phyloP scores from a whole-genome alignment of 805 yeast species.

The Candida insectalens region DNA sequence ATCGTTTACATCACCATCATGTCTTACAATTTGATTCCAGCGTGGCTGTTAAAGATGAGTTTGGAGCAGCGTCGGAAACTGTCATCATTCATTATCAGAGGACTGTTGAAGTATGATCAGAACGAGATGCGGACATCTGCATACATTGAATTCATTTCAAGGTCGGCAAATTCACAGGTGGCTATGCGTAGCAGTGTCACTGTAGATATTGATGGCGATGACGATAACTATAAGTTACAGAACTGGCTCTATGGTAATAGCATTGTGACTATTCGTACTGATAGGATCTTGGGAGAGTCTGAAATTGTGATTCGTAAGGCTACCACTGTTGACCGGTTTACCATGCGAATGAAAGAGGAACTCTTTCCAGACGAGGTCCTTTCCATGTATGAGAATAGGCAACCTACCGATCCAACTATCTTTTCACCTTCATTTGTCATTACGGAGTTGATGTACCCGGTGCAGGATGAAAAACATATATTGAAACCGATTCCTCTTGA shows the following conservation, averaged over 20 bases:
- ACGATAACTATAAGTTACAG: conserved; percentile 8
- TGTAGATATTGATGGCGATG: conserved; percentile 13
- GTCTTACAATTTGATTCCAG: conserved; percentile 59
- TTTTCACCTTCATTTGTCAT: conserved; percentile 16
- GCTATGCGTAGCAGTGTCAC: conserved; percentile 36
- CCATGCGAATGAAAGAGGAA: conserved; percentile 31
- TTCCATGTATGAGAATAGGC: conserved; percentile 6
- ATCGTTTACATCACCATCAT: conserved; percentile 52
- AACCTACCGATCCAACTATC: conserved; percentile 4
- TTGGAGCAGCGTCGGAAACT: conserved; percentile 47
- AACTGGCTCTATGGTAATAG: conserved; percentile 58
- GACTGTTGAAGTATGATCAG: conserved; percentile 30
- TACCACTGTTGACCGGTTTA: conserved; percentile 47
- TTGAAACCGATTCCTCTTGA: conserved; percentile 12
- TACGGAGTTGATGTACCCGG: conserved; percentile 10
- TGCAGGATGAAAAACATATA: background rate
- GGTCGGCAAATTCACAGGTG: conserved; percentile 57
- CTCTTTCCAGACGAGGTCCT: conserved; percentile 21
- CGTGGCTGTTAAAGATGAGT: conserved; percentile 62
- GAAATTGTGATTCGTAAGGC: conserved; percentile 50
- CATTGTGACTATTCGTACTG: conserved; percentile 47
- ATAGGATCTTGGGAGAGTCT: conserved; percentile 41
- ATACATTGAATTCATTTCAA: conserved; percentile 53
- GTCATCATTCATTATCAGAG: conserved; percentile 54
- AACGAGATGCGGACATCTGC: conserved; percentile 42